Conservation (phyloP, 495 filamentous ascomycete species). For the Mytilinidion resinicola region DNA sequence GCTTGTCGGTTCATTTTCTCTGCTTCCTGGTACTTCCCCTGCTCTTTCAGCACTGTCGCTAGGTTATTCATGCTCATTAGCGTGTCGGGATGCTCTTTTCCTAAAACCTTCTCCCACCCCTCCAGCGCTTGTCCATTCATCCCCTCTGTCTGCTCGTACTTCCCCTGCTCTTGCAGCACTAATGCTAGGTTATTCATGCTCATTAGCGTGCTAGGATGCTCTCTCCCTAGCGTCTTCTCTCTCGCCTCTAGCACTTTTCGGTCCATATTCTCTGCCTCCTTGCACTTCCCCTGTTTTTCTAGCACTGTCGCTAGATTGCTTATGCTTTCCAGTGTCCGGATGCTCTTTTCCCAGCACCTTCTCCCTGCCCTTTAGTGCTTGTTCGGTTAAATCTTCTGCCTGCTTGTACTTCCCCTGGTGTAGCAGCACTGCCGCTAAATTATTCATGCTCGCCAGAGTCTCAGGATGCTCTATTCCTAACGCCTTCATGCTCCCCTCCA, state of each 20-base stretch:
- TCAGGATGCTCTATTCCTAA: background rate
- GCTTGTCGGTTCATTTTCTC: background rate
- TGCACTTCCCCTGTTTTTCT: background rate
- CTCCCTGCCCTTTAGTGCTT: background rate
- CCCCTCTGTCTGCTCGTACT: background rate
- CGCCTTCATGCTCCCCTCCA: conserved; percentile 1
- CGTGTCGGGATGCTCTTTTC: background rate
- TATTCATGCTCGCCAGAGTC: background rate
- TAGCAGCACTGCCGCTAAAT: background rate
- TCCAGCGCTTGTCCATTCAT: background rate
- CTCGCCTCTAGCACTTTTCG: background rate
- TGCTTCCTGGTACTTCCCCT: background rate
- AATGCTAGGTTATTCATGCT: too few relatives aligned
- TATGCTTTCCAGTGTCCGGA: background rate
- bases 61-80: background rate
- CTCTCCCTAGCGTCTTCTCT: background rate
- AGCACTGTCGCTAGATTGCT: background rate
- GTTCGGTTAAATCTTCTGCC: background rate
- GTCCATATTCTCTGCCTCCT: background rate
- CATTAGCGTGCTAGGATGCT: background rate
- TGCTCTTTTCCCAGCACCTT: conserved; percentile 1
- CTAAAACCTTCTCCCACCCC: background rate
- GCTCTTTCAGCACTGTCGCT: background rate
- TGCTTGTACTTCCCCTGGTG: background rate
- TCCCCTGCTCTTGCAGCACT: too few relatives aligned